Evolutionary conservation across 805 yeast species (phyloP).

Genomic region (Hanseniaspora thailandica): DNA sequence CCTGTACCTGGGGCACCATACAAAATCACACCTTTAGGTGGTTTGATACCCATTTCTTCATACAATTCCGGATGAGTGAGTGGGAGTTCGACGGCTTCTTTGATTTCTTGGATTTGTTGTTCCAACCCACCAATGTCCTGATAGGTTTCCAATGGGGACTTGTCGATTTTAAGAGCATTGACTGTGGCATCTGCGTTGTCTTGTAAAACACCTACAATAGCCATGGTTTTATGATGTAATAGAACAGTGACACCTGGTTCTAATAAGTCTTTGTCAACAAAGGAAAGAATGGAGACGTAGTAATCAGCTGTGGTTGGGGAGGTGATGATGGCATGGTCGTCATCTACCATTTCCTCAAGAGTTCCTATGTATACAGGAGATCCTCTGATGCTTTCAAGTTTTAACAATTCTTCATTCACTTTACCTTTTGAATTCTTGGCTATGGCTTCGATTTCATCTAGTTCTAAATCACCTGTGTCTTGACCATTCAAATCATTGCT

Average conservation of each 20-base stretch:
- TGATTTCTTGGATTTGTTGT: slow-evolving; percentile 90
- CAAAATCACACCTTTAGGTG: slow-evolving; percentile 93
- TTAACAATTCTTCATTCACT: slow-evolving; percentile 90
- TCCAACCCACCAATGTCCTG: slow-evolving; percentile 97
- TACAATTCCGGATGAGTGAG: slow-evolving; percentile 91
- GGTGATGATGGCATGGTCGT: slow-evolving; percentile 96
- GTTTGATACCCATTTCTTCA: slow-evolving; percentile 97
- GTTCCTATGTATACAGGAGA: slow-evolving; percentile 94
- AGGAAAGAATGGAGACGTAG: slow-evolving; percentile 87
- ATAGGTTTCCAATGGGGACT: slow-evolving; percentile 92
- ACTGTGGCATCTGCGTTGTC: slow-evolving; percentile 98
- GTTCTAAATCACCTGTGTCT: slow-evolving; percentile 6
- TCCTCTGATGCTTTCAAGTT: slow-evolving; percentile 91
- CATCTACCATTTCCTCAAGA: slow-evolving; percentile 92
- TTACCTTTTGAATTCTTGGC: slow-evolving; percentile 86
- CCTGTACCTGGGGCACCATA: slow-evolving; percentile 99
- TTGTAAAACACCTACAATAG: slow-evolving; percentile 94
- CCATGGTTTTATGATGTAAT: slow-evolving; percentile 88
- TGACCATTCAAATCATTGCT: background rate
- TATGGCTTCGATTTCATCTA: slow-evolving; percentile 10
- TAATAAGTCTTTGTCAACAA: slow-evolving; percentile 88
- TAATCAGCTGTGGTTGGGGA: slow-evolving; percentile 94
- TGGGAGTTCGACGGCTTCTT: slow-evolving; percentile 93
- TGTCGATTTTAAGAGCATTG: slow-evolving; percentile 92
- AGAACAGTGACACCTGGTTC: slow-evolving; percentile 97